These are phyloP conservation scores for Pisolithus sp. DNA, from an alignment of 768 basidiomycete genomes.

Conservation along the genomic window DNA sequence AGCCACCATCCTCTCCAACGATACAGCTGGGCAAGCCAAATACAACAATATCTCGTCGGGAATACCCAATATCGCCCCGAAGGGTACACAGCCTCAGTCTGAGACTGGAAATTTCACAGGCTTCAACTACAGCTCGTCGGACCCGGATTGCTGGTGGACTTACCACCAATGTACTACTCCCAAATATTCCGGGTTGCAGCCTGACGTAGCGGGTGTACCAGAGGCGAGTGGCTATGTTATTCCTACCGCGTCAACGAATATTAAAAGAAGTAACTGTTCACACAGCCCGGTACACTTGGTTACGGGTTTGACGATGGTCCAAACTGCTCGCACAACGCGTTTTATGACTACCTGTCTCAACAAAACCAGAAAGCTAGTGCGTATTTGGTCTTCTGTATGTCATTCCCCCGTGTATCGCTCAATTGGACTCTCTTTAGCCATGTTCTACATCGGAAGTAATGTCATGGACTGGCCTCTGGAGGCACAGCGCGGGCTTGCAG, in stretches of 20 bases:
- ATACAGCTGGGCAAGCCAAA: constrained; percentile 36
- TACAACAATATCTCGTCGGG: constrained; percentile 37
- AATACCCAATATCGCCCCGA: constrained; percentile 45
- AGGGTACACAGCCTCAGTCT: constrained; percentile 22
- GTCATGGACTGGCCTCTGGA: constrained; percentile 51
- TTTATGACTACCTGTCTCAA: constrained; percentile 46
- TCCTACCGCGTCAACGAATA: neutral
- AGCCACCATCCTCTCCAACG: constrained; percentile 37
- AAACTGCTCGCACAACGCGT: constrained; percentile 57
- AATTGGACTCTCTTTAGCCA: constrained; percentile 29
- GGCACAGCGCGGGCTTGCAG: constrained; percentile 44
- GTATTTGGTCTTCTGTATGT: constrained; percentile 16
- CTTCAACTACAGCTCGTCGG: constrained; percentile 31
- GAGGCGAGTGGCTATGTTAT: constrained; percentile 29
- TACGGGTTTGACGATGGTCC: constrained; percentile 64
- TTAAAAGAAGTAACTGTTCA: neutral
- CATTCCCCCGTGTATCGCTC: neutral
- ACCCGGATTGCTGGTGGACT: constrained; percentile 47
- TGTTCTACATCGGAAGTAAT: constrained; percentile 60
- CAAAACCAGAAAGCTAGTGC: constrained; percentile 57
- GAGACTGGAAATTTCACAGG: constrained; percentile 26
- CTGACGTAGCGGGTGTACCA: constrained; percentile 42
- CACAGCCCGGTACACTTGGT: constrained; percentile 49
- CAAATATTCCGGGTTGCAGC: constrained; percentile 36
- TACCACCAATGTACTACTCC: constrained; percentile 38